These are phyloP conservation scores for Saccharomycopsis amapae DNA, from an alignment of 805 yeast species.

Conservation along the genomic window DNA sequence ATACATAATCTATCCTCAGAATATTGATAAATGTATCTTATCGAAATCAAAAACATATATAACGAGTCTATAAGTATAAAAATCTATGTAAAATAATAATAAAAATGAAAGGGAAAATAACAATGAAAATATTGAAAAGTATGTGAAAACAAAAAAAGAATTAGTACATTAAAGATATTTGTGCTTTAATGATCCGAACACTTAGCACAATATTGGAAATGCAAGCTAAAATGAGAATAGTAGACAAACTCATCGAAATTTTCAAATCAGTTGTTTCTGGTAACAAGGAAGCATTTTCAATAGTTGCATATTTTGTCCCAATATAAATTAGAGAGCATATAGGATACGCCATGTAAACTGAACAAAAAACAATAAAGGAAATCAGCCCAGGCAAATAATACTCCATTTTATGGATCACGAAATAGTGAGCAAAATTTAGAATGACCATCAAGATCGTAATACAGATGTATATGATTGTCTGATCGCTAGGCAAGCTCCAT, in stretches of 20 bases:
- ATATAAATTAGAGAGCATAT: conserved; percentile 1
- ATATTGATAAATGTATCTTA: no score
- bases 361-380: neutral
- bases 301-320: conserved; percentile 1
- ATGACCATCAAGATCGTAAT: conserved; percentile 6
- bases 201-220: neutral
- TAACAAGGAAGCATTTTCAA: conserved; percentile 6
- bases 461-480: neutral
- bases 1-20: no score
- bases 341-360: conserved; percentile 3
- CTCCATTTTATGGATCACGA: conserved; percentile 1
- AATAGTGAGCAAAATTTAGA: conserved; percentile 1
- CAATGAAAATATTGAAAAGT: neutral
- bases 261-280: conserved; percentile 15
- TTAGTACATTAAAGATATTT: conserved; percentile 2
- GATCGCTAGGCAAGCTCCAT: neutral
- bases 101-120: neutral
- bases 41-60: no score
- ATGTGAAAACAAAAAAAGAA: conserved; percentile 1
- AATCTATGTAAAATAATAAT: neutral
- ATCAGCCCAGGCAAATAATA: conserved; percentile 4
- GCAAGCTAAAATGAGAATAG: conserved; percentile 3
- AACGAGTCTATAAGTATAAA: neutral
- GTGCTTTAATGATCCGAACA: conserved; percentile 2
- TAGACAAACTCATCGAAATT: conserved; percentile 11